These are phyloP conservation scores for Golubevia pallescens DNA, from an alignment of 1,284 basidiomycete species.

Conservation along the genomic window DNA sequence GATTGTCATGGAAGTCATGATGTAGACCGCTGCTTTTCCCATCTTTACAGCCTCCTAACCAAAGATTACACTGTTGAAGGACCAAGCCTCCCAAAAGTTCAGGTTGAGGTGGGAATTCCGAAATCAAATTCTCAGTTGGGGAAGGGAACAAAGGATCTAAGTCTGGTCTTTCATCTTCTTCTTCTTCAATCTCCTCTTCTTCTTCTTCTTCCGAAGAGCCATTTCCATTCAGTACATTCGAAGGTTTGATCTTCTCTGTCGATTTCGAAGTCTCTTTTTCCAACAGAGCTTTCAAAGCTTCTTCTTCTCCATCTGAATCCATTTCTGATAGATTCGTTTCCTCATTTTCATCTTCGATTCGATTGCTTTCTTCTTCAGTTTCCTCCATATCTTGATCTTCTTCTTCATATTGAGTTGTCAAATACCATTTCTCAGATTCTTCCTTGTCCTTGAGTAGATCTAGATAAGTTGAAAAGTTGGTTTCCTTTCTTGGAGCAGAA, in stretches of 20 bases:
- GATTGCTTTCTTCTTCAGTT: neutral
- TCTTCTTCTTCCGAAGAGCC: slow-evolving; percentile 5
- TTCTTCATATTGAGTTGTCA: slow-evolving; percentile 58
- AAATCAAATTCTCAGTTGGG: slow-evolving; percentile 42
- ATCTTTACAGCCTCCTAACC: slow-evolving; percentile 48
- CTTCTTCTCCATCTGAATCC: no score
- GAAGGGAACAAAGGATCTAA: slow-evolving; percentile 49
- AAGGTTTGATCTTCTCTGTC: no score
- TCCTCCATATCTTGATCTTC: slow-evolving; percentile 15
- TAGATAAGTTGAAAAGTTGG: slow-evolving; percentile 35
- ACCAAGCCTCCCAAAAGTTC: slow-evolving; percentile 50
- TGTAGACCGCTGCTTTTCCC: slow-evolving; percentile 52
- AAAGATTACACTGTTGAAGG: slow-evolving; percentile 60
- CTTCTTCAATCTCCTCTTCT: slow-evolving; percentile 11
- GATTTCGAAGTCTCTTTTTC: no score
- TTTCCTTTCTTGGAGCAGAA: slow-evolving; percentile 25
- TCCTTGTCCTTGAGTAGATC: slow-evolving; percentile 32
- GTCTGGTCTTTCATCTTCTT: slow-evolving; percentile 11
- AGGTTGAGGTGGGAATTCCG: slow-evolving; percentile 51
- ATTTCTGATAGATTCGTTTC: no score
- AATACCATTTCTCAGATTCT: slow-evolving; percentile 42
- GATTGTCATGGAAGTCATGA: slow-evolving; percentile 63
- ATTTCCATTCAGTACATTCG: neutral
- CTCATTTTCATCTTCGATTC: neutral
- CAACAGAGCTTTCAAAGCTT: no score